Conservation (phyloP, 2,329 filamentous ascomycete genomes). For the Xylaria sp. region DNA sequence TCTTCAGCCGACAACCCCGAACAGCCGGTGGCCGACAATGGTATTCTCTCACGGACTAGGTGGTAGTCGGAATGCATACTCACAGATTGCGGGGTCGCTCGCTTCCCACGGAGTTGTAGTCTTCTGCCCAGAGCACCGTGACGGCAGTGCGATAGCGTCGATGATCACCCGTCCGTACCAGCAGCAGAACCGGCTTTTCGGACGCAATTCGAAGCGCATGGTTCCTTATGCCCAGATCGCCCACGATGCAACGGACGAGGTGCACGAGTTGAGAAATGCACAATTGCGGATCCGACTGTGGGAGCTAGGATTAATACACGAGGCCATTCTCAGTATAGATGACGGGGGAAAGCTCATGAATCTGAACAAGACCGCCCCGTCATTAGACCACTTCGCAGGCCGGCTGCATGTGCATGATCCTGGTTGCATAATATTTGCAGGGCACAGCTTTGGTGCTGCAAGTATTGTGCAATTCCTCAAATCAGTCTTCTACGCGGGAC, state of each 20-base stretch:
- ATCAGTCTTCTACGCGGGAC: constrained; percentile 74
- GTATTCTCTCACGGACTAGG: constrained; percentile 89
- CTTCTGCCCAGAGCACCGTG: constrained; percentile 83
- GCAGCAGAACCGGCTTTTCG: constrained; percentile 54
- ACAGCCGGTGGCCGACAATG: constrained; percentile 78
- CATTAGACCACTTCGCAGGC: constrained; percentile 69
- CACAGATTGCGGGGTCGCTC: constrained; percentile 81
- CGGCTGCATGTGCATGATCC: constrained; percentile 75
- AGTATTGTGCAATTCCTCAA: constrained; percentile 83
- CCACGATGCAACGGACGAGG: constrained; percentile 72
- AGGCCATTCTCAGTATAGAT: constrained; percentile 75
- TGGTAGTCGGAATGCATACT: constrained; percentile 85
- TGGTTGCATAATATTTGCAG: constrained; percentile 78
- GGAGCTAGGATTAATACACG: constrained; percentile 79
- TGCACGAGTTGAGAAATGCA: constrained; percentile 73
- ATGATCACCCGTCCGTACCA: constrained; percentile 72
- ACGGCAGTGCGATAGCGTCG: constrained; percentile 81
- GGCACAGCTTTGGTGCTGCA: constrained; percentile 84
- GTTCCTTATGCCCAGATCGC: constrained; percentile 65
- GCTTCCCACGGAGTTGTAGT: constrained; percentile 86
- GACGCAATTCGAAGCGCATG: constrained; percentile 49
- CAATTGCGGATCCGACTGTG: constrained; percentile 81
- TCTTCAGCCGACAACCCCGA: constrained; percentile 59
- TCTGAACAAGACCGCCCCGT: constrained; percentile 61
- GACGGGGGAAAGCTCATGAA: constrained; percentile 62